These are phyloP conservation scores for Zygotorulaspora mrakii DNA, from an alignment of 1,139 yeast genomes.

Conservation along the genomic window DNA sequence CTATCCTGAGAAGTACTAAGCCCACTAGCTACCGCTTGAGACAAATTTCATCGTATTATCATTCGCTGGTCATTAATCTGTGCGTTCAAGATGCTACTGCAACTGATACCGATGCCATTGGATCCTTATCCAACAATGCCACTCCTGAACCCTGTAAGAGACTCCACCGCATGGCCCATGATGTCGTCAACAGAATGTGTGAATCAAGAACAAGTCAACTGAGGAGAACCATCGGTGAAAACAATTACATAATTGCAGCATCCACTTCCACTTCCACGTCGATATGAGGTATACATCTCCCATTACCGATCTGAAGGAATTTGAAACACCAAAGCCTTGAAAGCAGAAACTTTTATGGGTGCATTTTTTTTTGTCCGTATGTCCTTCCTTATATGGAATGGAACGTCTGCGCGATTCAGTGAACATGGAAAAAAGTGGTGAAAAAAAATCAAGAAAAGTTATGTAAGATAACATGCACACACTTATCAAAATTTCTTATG, in stretches of 20 bases:
- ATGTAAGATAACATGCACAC: no score
- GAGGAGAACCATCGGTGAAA: conserved; percentile 33
- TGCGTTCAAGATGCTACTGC: conserved; percentile 12
- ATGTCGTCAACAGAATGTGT: conserved; percentile 18
- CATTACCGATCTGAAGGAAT: no score
- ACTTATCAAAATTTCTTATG: not conserved
- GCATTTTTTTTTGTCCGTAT: no score
- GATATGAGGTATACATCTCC: not conserved
- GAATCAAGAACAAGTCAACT: conserved; percentile 28
- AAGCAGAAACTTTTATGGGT: no score
- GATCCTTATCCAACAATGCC: not conserved
- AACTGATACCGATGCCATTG: conserved; percentile 3
- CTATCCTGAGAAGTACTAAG: conserved; percentile 20
- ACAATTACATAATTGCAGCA: conserved; percentile 19
- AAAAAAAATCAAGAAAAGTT: no score
- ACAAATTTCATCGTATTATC: conserved; percentile 16
- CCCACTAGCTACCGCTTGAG: conserved; percentile 21
- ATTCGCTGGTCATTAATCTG: conserved; percentile 21
- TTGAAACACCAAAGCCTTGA: no score
- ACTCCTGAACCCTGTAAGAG: conserved; percentile 15
- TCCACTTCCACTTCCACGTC: not conserved
- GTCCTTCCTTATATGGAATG: no score
- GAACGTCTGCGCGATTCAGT: no score
- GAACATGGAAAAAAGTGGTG: no score
- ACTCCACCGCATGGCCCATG: conserved; percentile 22